Base-by-base conservation (phyloP, 73 alveolate genomes). In the Halteria grandinella region DNA sequence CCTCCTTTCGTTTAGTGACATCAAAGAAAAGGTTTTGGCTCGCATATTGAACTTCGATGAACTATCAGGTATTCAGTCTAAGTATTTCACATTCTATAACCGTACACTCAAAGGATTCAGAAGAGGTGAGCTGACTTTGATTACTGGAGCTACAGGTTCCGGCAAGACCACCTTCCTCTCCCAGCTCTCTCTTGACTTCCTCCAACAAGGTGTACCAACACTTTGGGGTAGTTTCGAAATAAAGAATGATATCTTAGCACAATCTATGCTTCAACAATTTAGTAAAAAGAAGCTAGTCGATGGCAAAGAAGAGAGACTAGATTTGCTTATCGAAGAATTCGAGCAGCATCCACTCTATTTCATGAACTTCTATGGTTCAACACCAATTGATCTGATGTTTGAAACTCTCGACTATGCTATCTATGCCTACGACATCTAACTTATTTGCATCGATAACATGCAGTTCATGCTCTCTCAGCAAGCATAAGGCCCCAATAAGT, bases 141-240 rank as follows among this genome's bases (percentile, higher is more conserved):
- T 91, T 20, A 93, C 98, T 10, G 98, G 98, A 10, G 94, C 95
- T 2, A 91, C 98, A 17, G 98, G 98, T 11, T 76, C 95, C 7
- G 98, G 98, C 49, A 93, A 93, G 53, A 93, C 98, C 0, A 93
- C 98, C 0, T 85, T 91, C 49, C 78, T 93, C 37, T 73, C 96
- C 29, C 91, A 93, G 52, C 45, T 87, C 15, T 91, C 97, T 0
- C 48, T 93, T 17, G 98, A 93, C 48, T 91, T 91, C 51, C 50
- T 88, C 28, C 36, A 36, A 28, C 69, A 88, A 84, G 86, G 88
- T 29, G 79, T 91, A 11, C 93, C 97, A 20, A 91, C 97, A 32
- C 80, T 93, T 1, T 93, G 98, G 98, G 98, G 98, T 6, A 53
- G 90, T 75, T 93, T 93, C 60, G 98, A 93, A 81, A 89, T 93